Percentiles rank a stretch among this genome's conserved stretches.
These are phyloP conservation scores for Leccinum pallidistipes DNA, from an alignment of 1,284 basidiomycete genomes.

Conservation along the genomic window DNA sequence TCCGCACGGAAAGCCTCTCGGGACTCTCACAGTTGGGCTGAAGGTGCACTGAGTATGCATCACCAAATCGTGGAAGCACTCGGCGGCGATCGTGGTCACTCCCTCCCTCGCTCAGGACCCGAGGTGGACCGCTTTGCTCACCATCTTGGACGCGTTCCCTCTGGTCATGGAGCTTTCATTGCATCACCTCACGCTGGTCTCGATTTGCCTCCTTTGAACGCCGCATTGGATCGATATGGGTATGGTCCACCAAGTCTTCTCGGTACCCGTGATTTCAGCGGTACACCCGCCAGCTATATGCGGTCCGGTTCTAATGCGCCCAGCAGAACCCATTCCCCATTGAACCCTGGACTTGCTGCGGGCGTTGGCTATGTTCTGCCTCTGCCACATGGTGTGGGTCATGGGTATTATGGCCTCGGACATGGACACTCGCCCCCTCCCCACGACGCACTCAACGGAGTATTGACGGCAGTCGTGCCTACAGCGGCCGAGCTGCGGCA, in stretches of 20 bases:
- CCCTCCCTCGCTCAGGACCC: conserved; percentile 33
- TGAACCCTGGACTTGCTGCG: conserved; percentile 43
- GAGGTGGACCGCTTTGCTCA: conserved; percentile 36
- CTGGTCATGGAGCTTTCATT: conserved; percentile 35
- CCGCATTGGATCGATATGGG: conserved; percentile 40
- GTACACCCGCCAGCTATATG: conserved; percentile 50
- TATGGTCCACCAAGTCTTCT: conserved; percentile 37
- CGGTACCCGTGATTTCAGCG: conserved; percentile 31
- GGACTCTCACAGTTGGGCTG: conserved; percentile 38
- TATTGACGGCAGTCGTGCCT: conserved; percentile 42
- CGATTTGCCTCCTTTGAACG: conserved; percentile 59
- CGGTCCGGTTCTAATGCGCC: conserved; percentile 60
- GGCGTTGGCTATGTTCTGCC: conserved; percentile 39
- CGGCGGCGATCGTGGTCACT: conserved; percentile 34
- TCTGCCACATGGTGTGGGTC: conserved; percentile 38
- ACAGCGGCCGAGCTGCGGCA: conserved; percentile 62
- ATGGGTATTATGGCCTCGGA: conserved; percentile 34
- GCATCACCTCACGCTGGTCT: conserved; percentile 47
- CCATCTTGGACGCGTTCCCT: conserved; percentile 37
- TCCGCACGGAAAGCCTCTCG: conserved; percentile 38
- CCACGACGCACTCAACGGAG: conserved; percentile 36
- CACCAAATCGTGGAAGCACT: conserved; percentile 37
- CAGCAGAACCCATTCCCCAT: conserved; percentile 68
- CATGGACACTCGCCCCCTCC: conserved; percentile 36
- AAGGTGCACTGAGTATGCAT: conserved; percentile 37